Evolutionary conservation across 2,329 filamentous ascomycete species (phyloP).

Genomic region (Hypocreales sp.): DNA sequence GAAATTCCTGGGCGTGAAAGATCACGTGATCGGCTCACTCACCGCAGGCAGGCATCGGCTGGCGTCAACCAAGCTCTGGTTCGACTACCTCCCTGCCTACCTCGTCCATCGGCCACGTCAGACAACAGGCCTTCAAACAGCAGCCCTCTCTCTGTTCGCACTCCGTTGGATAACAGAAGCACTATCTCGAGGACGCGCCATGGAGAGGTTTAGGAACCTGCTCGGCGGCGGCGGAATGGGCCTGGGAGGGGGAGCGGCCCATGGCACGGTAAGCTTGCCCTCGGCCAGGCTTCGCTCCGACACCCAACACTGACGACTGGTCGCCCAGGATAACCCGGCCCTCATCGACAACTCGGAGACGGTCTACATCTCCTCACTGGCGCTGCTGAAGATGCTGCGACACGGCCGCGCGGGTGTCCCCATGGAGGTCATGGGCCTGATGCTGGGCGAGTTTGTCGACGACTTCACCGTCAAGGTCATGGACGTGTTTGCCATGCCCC

Average conservation of each 20-base stretch:
- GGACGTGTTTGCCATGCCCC: conserved; percentile 98
- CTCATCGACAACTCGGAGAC: conserved; percentile 99
- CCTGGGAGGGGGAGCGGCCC: conserved; percentile 33
- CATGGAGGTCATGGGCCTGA: conserved; percentile 99
- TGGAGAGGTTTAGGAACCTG: conserved; percentile 89
- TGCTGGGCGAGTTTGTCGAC: conserved; percentile 97
- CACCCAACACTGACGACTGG: no score
- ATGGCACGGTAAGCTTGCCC: conserved; percentile 20
- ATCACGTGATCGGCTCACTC: no score
- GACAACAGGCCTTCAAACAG: not conserved
- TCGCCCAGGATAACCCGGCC: conserved; percentile 64
- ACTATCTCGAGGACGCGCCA: conserved; percentile 30
- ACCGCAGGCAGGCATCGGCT: no score
- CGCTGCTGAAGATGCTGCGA: conserved; percentile 94
- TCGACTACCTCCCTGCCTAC: no score
- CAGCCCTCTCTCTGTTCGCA: no score
- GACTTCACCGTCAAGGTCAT: conserved; percentile 98
- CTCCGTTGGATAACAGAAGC: no score
- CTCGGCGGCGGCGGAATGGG: conserved; percentile 62
- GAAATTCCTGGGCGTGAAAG: no score
- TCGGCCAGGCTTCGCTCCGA: not conserved
- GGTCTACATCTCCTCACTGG: conserved; percentile 96
- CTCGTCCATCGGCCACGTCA: no score
- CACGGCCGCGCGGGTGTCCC: conserved; percentile 95
- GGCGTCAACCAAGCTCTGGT: no score